Percentiles rank a stretch among this genome's conserved stretches.
Conservation (phyloP, 257 asterid genomes). For the Plectranthus barbatus region DNA sequence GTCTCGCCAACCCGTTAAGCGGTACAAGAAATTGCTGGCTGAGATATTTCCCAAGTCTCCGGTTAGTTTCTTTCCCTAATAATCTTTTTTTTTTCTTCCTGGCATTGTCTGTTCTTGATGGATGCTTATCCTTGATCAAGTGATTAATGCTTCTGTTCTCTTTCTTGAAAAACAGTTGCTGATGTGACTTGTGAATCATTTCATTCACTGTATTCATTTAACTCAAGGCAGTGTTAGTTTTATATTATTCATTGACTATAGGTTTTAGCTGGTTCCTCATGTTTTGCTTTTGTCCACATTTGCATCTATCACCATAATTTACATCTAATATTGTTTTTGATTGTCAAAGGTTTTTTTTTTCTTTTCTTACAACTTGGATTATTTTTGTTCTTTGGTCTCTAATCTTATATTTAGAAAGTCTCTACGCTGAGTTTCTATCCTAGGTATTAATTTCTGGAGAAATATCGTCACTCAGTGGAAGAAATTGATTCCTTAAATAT, state of each 20-base stretch:
- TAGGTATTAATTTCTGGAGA: too few relatives aligned
- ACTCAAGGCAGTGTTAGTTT: background rate
- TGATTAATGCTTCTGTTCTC: background rate
- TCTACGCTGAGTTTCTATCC: background rate
- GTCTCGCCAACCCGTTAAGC: slow-evolving; percentile 93
- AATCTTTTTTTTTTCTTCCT: background rate
- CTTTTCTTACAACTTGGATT: background rate
- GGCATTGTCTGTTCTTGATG: background rate
- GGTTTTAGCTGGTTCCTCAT: slow-evolving; percentile 6
- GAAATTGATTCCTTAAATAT: too few relatives aligned
- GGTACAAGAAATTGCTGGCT: slow-evolving; percentile 90
- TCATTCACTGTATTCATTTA: background rate
- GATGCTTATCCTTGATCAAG: background rate
- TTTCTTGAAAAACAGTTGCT: background rate
- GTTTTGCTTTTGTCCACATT: background rate
- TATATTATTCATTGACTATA: background rate
- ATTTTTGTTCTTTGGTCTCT: background rate
- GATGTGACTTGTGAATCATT: background rate
- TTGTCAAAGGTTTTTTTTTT: background rate
- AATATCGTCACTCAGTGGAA: too few relatives aligned
- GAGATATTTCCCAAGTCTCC: slow-evolving; percentile 88
- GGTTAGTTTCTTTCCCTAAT: slow-evolving; percentile 39
- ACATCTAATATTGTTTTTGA: background rate
- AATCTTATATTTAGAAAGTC: background rate
- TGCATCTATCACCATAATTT: background rate